Evolutionary conservation across 257 asterid species (phyloP).

Genomic region (Fraxinus anomala): DNA sequence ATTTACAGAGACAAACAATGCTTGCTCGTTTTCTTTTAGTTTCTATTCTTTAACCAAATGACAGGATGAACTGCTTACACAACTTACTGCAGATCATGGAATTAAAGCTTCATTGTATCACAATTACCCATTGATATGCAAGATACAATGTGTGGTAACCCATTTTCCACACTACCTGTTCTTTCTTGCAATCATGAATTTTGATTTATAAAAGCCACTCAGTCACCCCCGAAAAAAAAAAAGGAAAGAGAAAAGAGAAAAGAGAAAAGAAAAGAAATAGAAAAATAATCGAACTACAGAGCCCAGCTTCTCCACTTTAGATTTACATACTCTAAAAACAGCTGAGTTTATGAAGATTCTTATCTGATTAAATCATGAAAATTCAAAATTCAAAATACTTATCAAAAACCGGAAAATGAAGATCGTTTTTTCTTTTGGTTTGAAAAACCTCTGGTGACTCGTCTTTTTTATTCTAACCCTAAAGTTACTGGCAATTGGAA

Average conservation of each 20-base stretch:
- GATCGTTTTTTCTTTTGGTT: too few species aligned
- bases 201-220: neutral
- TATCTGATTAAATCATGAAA: too few species aligned
- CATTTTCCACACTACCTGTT: neutral
- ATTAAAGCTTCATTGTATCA: neutral
- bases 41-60: constrained; percentile 6
- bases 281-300: neutral
- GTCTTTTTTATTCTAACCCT: too few species aligned
- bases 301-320: neutral
- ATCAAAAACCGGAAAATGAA: too few species aligned
- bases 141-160: neutral
- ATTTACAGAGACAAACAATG: neutral
- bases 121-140: neutral
- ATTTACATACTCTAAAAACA: too few species aligned
- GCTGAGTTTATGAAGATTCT: too few species aligned
- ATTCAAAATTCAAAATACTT: too few species aligned
- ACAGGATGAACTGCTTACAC: neutral
- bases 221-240: neutral
- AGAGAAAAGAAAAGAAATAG: neutral
- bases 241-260: too few species aligned
- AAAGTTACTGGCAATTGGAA: too few species aligned
- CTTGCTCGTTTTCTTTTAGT: neutral
- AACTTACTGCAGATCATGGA: constrained; percentile 1
- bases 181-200: neutral
- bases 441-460: too few species aligned